Evolutionary conservation across 495 filamentous ascomycete species (phyloP).

Genomic region (Tuber borchii): DNA sequence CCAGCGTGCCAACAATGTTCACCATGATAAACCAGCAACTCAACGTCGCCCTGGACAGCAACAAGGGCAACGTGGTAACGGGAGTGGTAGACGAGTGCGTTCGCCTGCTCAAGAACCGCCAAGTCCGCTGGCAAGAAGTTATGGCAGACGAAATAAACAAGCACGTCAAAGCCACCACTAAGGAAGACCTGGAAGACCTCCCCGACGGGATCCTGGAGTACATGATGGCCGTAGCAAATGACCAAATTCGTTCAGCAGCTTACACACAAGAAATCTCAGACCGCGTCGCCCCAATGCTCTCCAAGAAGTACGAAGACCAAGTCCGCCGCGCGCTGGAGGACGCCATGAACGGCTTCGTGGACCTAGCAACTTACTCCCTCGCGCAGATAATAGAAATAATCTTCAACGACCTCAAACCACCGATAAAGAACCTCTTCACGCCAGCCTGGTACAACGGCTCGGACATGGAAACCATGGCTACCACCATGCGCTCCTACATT

Average conservation of each 20-base stretch:
- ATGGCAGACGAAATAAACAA: slow-evolving; percentile 77
- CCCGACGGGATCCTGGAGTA: slow-evolving; percentile 57
- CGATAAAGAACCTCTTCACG: slow-evolving; percentile 86
- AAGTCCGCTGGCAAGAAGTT: slow-evolving; percentile 76
- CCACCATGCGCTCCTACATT: slow-evolving; percentile 91
- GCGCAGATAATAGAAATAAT: slow-evolving; percentile 74
- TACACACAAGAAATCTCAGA: slow-evolving; percentile 63
- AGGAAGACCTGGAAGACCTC: slow-evolving; percentile 49
- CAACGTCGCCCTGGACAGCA: slow-evolving; percentile 68
- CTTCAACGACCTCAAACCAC: slow-evolving; percentile 74
- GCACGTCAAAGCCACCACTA: slow-evolving; percentile 54
- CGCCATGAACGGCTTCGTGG: slow-evolving; percentile 79
- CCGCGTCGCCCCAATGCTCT: slow-evolving; percentile 67
- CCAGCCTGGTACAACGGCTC: slow-evolving; percentile 74
- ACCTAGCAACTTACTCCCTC: slow-evolving; percentile 84
- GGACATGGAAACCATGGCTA: slow-evolving; percentile 79
- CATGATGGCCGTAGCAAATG: slow-evolving; percentile 94
- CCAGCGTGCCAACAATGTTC: slow-evolving; percentile 62
- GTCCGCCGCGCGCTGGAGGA: slow-evolving; percentile 60
- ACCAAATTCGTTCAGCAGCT: slow-evolving; percentile 79
- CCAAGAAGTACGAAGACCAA: slow-evolving; percentile 68
- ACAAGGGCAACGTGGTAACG: slow-evolving; percentile 78
- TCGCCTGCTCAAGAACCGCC: slow-evolving; percentile 69
- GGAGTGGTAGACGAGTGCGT: slow-evolving; percentile 94
- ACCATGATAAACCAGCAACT: slow-evolving; percentile 92